Evolutionary conservation across 2,329 filamentous ascomycete species (phyloP).

Genomic region (Myotisia sp.): DNA sequence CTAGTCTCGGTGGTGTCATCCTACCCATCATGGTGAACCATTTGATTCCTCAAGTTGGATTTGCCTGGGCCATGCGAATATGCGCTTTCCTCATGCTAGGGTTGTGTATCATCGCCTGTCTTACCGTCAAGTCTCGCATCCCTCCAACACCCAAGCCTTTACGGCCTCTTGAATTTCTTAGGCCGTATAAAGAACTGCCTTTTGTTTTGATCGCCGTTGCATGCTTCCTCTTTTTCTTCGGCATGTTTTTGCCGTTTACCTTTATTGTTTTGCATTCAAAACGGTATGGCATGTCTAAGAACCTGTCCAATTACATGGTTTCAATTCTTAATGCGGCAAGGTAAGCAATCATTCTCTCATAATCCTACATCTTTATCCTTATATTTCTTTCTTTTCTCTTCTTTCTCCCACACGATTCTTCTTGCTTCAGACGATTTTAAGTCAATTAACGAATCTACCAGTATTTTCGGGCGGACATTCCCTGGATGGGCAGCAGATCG

Average conservation of each 20-base stretch:
- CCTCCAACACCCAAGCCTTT: slow-evolving; percentile 14
- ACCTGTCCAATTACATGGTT: slow-evolving; percentile 39
- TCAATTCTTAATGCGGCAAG: slow-evolving; percentile 39
- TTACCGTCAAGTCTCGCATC: slow-evolving; percentile 38
- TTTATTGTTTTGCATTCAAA: slow-evolving; percentile 36
- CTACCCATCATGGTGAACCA: slow-evolving; percentile 48
- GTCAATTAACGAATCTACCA: too few relatives aligned
- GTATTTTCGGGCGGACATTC: slow-evolving; percentile 42
- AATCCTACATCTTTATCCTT: not conserved
- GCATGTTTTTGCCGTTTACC: slow-evolving; percentile 46
- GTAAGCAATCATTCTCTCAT: slow-evolving; percentile 14
- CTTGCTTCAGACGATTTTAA: too few relatives aligned
- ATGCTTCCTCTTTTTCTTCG: slow-evolving; percentile 43
- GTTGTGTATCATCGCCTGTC: slow-evolving; percentile 38
- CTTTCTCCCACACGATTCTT: too few relatives aligned
- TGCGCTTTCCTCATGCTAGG: slow-evolving; percentile 48
- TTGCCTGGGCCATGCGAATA: slow-evolving; percentile 45
- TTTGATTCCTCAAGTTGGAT: slow-evolving; percentile 40
- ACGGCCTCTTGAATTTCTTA: slow-evolving; percentile 2
- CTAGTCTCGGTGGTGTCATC: slow-evolving; percentile 44
- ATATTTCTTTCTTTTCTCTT: too few relatives aligned
- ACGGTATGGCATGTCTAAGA: slow-evolving; percentile 34
- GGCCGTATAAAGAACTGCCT: slow-evolving; percentile 34
- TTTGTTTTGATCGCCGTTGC: slow-evolving; percentile 33
- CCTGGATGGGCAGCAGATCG: slow-evolving; percentile 42